A percentile compares a stretch with the other conserved stretches of the same genome.
These are phyloP conservation scores for Cladosporium sp. DNA, from an alignment of 2,329 filamentous ascomycete species.

Conservation along the genomic window DNA sequence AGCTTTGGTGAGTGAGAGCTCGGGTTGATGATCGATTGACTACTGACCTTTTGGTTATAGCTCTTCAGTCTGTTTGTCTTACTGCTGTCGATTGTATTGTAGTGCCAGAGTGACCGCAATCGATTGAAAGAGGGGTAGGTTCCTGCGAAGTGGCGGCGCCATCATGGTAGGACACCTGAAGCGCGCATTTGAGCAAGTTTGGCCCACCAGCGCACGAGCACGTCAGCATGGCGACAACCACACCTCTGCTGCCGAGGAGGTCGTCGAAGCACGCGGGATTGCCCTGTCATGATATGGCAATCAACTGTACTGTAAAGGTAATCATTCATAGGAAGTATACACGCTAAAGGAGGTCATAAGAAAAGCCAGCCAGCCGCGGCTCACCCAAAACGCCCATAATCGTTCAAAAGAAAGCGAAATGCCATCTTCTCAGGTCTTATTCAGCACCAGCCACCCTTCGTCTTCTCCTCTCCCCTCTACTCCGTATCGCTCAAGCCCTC, in stretches of 20 bases:
- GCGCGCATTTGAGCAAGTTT: conserved; percentile 11
- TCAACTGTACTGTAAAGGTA: too few relatives aligned
- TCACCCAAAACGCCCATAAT: neutral
- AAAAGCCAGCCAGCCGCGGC: neutral
- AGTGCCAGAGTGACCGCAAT: neutral
- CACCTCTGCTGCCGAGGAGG: neutral
- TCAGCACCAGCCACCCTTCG: neutral
- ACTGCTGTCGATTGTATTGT: neutral
- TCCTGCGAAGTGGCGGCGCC: neutral
- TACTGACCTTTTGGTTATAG: neutral
- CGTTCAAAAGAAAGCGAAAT: neutral
- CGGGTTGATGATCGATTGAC: neutral
- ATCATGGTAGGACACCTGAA: conserved; percentile 9
- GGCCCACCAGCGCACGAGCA: neutral
- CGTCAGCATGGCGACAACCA: neutral
- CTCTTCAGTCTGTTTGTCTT: neutral
- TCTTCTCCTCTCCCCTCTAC: conserved; percentile 14
- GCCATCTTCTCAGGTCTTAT: neutral
- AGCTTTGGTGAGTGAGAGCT: neutral
- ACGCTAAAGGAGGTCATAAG: conserved; percentile 3
- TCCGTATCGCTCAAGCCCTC: conserved; percentile 29
- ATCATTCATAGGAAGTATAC: conserved; percentile 3
- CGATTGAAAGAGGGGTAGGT: neutral
- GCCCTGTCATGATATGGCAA: too few relatives aligned
- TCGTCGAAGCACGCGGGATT: neutral